Percentiles rank a stretch among this genome's conserved stretches.
phyloP scores from a whole-genome alignment of 106 monocot genomes.

The Posidonia australis region DNA sequence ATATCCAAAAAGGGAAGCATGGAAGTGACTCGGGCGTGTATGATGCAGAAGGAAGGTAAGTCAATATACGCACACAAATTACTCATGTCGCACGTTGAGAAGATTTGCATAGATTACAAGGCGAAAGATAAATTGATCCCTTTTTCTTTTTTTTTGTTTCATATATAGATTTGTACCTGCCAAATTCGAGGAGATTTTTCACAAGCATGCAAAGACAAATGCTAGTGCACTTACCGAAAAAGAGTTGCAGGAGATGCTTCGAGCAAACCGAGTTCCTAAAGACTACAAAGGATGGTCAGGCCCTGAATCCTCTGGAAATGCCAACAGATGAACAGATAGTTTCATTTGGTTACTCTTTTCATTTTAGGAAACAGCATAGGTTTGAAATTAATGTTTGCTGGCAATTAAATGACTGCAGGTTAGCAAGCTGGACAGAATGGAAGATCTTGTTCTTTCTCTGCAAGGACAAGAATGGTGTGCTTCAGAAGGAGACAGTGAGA shows the following conservation, averaged over 20 bases:
- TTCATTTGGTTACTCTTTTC: no score
- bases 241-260: conserved; percentile 53
- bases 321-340: no score
- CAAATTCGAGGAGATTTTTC: conserved; percentile 70
- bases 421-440: conserved; percentile 54
- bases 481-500: conserved; percentile 60
- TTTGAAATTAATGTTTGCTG: no score
- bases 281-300: conserved; percentile 51
- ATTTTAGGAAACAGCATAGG: no score
- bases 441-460: conserved; percentile 42
- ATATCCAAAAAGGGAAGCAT: conserved; percentile 74
- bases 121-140: no score
- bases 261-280: conserved; percentile 41
- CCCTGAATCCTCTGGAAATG: neutral
- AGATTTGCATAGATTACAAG: no score
- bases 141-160: neutral
- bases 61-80: neutral
- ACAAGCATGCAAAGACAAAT: conserved; percentile 55
- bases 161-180: conserved; percentile 48
- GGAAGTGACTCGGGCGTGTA: conserved; percentile 66
- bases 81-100: no score
- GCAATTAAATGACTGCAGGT: conserved; percentile 19
- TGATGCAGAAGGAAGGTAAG: conserved; percentile 63
- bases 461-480: conserved; percentile 68
- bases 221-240: conserved; percentile 40